These are phyloP conservation scores for Citrus unshiu DNA, from an alignment of 345 rosid species.

Conservation along the genomic window DNA sequence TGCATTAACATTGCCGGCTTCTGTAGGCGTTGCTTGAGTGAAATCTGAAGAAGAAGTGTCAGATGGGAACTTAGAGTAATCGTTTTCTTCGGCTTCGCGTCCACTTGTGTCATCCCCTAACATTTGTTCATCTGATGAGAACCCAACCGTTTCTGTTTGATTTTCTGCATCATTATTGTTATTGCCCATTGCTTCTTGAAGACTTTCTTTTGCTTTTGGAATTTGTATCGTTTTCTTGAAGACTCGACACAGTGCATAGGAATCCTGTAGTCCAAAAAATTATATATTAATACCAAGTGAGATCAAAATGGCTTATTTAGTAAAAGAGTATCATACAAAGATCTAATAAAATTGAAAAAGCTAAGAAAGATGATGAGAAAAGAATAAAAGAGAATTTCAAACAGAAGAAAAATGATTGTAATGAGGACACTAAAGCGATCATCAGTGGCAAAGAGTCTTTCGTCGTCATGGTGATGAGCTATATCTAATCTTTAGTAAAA, in stretches of 20 bases:
- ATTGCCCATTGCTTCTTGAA: not conserved
- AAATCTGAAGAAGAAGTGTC: slow-evolving; percentile 61
- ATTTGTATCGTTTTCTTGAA: slow-evolving; percentile 61
- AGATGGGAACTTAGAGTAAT: slow-evolving; percentile 27
- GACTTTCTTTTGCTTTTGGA: slow-evolving; percentile 32
- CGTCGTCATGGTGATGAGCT: slow-evolving; percentile 21
- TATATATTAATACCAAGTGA: not conserved
- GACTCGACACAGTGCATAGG: slow-evolving; percentile 69
- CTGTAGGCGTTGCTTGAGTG: slow-evolving; percentile 43
- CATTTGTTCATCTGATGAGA: slow-evolving; percentile 16
- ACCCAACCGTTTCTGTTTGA: slow-evolving; percentile 10
- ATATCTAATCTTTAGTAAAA: slow-evolving; percentile 20
- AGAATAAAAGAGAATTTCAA: slow-evolving; percentile 11
- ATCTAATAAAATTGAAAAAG: not conserved
- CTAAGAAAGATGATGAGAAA: slow-evolving; percentile 12
- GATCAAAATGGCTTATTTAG: not conserved
- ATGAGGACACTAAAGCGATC: slow-evolving; percentile 24
- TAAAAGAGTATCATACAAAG: slow-evolving; percentile 15
- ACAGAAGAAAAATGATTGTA: not conserved
- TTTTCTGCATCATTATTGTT: not conserved
- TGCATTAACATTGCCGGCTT: not conserved
- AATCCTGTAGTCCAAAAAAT: slow-evolving; percentile 40
- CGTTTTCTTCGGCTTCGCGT: slow-evolving; percentile 23
- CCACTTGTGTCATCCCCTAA: slow-evolving; percentile 13
- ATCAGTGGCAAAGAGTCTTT: slow-evolving; percentile 36